phyloP scores from a whole-genome alignment of 1,284 basidiomycete genomes.

The Ceratobasidium sp. region DNA sequence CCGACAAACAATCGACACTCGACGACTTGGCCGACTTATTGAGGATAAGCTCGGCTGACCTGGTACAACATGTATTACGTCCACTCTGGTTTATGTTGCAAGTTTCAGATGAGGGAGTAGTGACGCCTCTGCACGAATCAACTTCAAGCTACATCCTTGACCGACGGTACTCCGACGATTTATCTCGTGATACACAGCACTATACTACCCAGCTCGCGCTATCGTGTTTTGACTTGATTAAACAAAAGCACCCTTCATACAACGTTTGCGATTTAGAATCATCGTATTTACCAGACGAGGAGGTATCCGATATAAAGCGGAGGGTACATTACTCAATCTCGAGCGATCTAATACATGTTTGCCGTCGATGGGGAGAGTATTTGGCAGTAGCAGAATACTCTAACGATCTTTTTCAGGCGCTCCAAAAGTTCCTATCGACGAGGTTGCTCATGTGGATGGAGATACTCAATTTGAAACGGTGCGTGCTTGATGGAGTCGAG shows the following conservation, averaged over 20 bases:
- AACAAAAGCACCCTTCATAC: neutral
- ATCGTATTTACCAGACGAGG: neutral
- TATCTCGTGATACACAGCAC: neutral
- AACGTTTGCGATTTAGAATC: slow-evolving; percentile 3
- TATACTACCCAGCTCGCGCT: neutral
- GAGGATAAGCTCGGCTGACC: too few relatives aligned
- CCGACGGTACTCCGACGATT: neutral
- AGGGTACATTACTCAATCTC: neutral
- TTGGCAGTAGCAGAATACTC: neutral
- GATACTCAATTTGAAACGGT: neutral
- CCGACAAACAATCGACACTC: too few relatives aligned
- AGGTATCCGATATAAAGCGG: neutral
- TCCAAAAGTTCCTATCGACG: neutral
- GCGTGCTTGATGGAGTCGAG: neutral
- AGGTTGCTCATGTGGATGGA: slow-evolving; percentile 16
- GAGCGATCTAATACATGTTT: neutral
- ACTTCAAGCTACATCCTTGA: neutral
- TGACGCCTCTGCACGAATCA: neutral
- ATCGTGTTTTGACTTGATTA: neutral
- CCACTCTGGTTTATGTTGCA: neutral
- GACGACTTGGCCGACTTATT: too few relatives aligned
- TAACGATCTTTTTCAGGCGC: neutral
- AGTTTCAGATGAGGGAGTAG: neutral
- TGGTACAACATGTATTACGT: neutral
- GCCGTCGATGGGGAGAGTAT: neutral